Percentiles rank a stretch among this genome's conserved stretches.
phyloP scores from a whole-genome alignment of 106 monocot genomes.

The Platanthera zijinensis region DNA sequence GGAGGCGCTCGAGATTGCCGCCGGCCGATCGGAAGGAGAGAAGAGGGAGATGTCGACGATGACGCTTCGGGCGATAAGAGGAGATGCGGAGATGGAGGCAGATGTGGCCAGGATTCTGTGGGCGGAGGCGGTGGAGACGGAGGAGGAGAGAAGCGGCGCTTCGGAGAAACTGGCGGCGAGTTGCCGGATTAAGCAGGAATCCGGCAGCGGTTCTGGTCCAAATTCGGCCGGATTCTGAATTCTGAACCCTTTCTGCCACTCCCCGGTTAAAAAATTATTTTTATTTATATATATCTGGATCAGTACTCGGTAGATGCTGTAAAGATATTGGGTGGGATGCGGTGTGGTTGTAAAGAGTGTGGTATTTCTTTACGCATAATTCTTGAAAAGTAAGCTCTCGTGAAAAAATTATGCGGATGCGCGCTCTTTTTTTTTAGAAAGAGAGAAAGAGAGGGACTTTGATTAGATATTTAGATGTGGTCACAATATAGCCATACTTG shows the following conservation, averaged over 20 bases:
- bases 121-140: slow-evolving; percentile 7
- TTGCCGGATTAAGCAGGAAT: slow-evolving; percentile 12
- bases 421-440: no score
- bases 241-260: neutral
- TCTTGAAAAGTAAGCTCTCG: no score
- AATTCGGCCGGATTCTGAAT: slow-evolving; percentile 7
- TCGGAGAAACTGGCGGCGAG: slow-evolving; percentile 36
- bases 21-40: slow-evolving; percentile 9
- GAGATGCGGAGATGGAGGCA: slow-evolving; percentile 18
- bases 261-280: no score
- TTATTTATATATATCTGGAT: no score
- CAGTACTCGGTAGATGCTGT: no score
- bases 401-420: no score
- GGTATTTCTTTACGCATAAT: no score
- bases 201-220: neutral
- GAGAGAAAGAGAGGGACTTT: no score
- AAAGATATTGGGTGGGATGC: no score
- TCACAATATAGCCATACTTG: no score
- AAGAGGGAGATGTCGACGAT: slow-evolving; percentile 28
- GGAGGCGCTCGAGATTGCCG: slow-evolving; percentile 28
- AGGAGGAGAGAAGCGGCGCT: slow-evolving; percentile 20
- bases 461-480: no score
- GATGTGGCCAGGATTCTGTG: slow-evolving; percentile 7
- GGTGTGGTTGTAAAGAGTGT: no score
- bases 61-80: slow-evolving; percentile 30